Conservation (phyloP, 2,329 filamentous ascomycete species). For the Sclerotinia nivalis region DNA sequence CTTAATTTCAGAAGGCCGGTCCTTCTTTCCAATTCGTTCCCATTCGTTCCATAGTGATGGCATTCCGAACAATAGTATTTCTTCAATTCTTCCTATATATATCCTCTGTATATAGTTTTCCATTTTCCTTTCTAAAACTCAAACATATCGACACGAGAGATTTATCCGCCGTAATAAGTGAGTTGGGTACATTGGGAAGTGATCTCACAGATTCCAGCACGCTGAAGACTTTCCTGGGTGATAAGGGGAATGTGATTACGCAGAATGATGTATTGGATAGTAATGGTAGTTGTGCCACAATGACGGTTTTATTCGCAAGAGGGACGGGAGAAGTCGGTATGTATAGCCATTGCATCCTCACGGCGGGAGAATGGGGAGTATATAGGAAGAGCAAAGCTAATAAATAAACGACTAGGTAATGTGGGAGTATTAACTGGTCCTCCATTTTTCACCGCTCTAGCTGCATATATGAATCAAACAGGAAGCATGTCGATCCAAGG, state of each 20-base stretch:
- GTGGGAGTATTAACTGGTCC: constrained; percentile 37
- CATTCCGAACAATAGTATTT: not conserved
- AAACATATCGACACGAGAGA: not conserved
- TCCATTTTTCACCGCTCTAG: constrained; percentile 36
- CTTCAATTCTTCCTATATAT: not conserved
- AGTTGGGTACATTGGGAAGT: constrained; percentile 9
- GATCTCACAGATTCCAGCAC: constrained; percentile 19
- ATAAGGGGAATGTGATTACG: constrained; percentile 17
- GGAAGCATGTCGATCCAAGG: constrained; percentile 51
- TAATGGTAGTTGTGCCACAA: constrained; percentile 33
- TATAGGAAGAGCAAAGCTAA: not conserved
- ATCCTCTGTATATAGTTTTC: not conserved
- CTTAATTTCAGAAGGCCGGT: not conserved
- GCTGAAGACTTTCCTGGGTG: not conserved
- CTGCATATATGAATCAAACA: constrained; percentile 44
- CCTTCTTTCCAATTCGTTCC: not conserved
- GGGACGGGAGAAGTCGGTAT: constrained; percentile 36
- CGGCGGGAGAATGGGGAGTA: not conserved
- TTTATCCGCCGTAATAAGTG: constrained; percentile 5
- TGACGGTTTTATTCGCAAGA: constrained; percentile 37
- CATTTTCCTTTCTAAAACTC: not conserved
- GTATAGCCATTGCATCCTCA: not conserved
- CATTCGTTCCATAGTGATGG: not conserved
- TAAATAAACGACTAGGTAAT: constrained; percentile 29
- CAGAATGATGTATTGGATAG: constrained; percentile 17